A percentile compares a stretch with the other conserved stretches of the same genome.
These are phyloP conservation scores for Pulveroboletus sp. DNA, from an alignment of 768 basidiomycete genomes.

Conservation along the genomic window DNA sequence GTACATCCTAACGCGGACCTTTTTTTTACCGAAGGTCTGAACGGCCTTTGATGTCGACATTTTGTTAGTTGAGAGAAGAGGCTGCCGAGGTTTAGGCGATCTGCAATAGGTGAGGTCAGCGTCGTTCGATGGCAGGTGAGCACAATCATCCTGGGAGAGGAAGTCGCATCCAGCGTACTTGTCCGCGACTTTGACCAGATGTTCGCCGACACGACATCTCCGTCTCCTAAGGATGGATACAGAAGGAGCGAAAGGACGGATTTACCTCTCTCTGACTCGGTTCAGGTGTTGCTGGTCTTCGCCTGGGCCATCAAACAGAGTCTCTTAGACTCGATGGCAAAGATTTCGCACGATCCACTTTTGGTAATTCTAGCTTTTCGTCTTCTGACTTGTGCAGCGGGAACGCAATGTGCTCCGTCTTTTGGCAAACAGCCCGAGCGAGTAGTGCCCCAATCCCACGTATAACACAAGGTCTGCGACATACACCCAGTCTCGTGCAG, in stretches of 20 bases:
- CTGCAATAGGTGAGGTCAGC: conserved; percentile 22
- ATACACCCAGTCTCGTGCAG: conserved; percentile 2
- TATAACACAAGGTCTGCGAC: neutral
- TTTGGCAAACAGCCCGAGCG: conserved; percentile 13
- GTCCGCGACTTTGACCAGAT: conserved; percentile 20
- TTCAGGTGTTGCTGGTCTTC: conserved; percentile 24
- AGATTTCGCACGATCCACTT: conserved; percentile 25
- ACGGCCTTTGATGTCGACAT: conserved; percentile 86
- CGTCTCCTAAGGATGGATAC: neutral
- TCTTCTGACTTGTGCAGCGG: neutral
- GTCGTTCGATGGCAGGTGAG: neutral
- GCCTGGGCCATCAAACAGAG: neutral
- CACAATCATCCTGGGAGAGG: conserved; percentile 33
- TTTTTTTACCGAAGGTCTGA: conserved; percentile 99
- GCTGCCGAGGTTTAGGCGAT: conserved; percentile 14
- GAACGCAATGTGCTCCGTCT: conserved; percentile 15
- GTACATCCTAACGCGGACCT: conserved; percentile 47
- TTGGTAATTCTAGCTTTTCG: conserved; percentile 11
- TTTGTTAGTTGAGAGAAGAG: conserved; percentile 33
- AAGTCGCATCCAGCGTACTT: conserved; percentile 38
- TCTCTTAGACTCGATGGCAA: neutral
- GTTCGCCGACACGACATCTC: neutral
- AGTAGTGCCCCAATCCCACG: neutral
- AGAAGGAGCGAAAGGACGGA: conserved; percentile 14
- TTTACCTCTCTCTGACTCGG: conserved; percentile 38